Percentiles rank a stretch among this genome's conserved stretches.
Evolutionary conservation across 768 basidiomycete genomes (phyloP).

Genomic region (Lenzites betulinus): DNA sequence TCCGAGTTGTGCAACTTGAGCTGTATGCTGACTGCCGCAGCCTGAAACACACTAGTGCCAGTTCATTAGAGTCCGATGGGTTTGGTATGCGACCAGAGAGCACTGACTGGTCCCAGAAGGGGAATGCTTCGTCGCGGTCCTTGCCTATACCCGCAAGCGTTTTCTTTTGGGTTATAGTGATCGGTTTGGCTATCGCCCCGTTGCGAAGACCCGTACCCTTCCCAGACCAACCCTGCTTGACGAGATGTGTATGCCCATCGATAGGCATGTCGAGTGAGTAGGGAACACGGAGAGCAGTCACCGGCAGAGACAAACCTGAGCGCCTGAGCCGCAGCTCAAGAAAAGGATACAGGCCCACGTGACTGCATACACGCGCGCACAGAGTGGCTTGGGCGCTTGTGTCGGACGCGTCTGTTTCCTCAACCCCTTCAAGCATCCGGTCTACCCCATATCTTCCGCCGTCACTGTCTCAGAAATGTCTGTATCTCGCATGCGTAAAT

Average conservation of each 20-base stretch:
- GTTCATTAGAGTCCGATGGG: no score
- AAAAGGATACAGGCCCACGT: constrained; percentile 17
- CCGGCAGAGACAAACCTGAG: not conserved
- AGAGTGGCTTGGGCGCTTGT: constrained; percentile 4
- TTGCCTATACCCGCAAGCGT: constrained; percentile 86
- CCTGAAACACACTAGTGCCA: constrained; percentile 65
- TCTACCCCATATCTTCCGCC: not conserved
- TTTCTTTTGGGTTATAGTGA: constrained; percentile 83
- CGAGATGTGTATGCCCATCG: constrained; percentile 70
- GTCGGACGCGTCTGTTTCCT: constrained; percentile 6
- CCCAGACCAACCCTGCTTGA: constrained; percentile 86
- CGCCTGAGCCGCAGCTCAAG: constrained; percentile 1
- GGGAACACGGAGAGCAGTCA: not conserved
- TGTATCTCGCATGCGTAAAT: constrained; percentile 34
- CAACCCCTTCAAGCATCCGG: not conserved
- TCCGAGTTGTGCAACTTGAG: constrained; percentile 61
- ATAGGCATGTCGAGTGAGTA: constrained; percentile 54
- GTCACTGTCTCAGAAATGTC: constrained; percentile 1
- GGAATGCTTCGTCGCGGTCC: constrained; percentile 92
- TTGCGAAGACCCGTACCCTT: constrained; percentile 83
- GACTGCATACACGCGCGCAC: constrained; percentile 6
- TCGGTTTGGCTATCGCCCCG: constrained; percentile 75
- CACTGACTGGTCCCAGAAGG: constrained; percentile 97
- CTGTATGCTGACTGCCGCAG: constrained; percentile 81
- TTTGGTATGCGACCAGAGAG: no score